Evolutionary conservation across 2,329 filamentous ascomycete species (phyloP), one percentile per base, ranked within the genome.

Genomic region (Cladorrhinum sp.): DNA sequence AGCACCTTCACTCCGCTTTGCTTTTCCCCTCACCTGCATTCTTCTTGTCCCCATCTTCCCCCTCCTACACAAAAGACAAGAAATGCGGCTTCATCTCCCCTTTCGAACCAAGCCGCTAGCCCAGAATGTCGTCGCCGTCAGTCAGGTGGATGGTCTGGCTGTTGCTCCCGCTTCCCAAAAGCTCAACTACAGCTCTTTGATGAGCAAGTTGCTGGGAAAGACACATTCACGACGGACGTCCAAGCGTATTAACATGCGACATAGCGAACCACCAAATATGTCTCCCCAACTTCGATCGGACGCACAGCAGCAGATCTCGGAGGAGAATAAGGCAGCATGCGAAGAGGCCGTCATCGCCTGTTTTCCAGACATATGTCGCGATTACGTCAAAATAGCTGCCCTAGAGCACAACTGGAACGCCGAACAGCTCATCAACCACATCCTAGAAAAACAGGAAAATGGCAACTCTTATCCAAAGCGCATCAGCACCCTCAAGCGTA

Each of bases 351-450:
- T 78, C 14, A 63, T 73, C 8, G 51, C 59, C 3, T 53, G 81
- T 8, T 81, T 83, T 60, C 78, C 79, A 0, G 76, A 82, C 46
- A 79, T 83, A 1, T 80, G 77, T 60, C 72, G 68, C 0, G 62
- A 73, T 0, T 77, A 75, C 58, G 68, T 82, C 12, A 60, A 68
- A 5, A 51, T 62, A 3, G 59, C 76, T 3, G 70, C 70, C 2
- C 30, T 57, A 0, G 62, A 71, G 28, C 58, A 74, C 5, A 42
- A 26, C 1, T 73, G 75, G 61, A 56, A 74, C 42, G 16, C 71
- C 2, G 67, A 73, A 3, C 59, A 59, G 0, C 66, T 77, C 26
- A 73, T 82, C 42, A 66, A 70, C 42, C 53, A 67, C 26, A 73
- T 83, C 14, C 64, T 82, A 12, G 76, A 79, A 55, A 66, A 73